Base-by-base conservation (phyloP, 805 yeast genomes). In the fission yeast (Schizosaccharomyces pombe) region DNA sequence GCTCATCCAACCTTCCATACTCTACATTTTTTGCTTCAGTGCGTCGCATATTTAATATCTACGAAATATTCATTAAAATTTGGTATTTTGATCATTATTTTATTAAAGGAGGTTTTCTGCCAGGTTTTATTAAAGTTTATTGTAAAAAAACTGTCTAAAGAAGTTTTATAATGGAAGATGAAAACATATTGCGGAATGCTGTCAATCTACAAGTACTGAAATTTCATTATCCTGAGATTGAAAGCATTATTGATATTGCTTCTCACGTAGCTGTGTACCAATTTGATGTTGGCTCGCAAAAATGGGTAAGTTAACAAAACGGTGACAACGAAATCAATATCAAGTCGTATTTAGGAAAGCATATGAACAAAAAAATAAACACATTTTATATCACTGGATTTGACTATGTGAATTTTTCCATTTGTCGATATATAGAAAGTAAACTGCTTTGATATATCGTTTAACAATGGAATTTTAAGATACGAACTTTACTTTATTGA, bases 121-220 rank as follows among this genome's bases (percentile, higher is more conserved):
- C n/a, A n/a, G n/a, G n/a, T n/a, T n/a, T n/a, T n/a, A n/a, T n/a
- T n/a, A n/a, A n/a, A n/a, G n/a, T n/a, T n/a, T n/a, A n/a, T n/a
- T n/a, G n/a, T n/a, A n/a, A n/a, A n/a, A n/a, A n/a, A n/a, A n/a
- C n/a, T n/a, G n/a, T n/a, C n/a, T n/a, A n/a, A n/a, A n/a, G n/a
- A n/a, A n/a, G n/a, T n/a, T n/a, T n/a, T n/a, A n/a, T n/a, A 19
- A 43, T 43, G 49, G 49, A 43, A 43, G 49, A 43, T n/a, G 49
- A 43, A 43, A 29, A 19, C 6, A 43, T 5, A 14, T 24, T 26
- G 19, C 19, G 30, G 14, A 12, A 43, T 26, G 49, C 49, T 22
- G 28, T 43, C 30, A 43, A 43, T 19, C 14, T 43, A 29, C 49
- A 26, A 29, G 49, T 43, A 4, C 49, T 43, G 11, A 43, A 43